Evolutionary conservation across 345 rosid genomes (phyloP), one percentile per base, ranked within the genome.

Genomic region (Cardamine chenopodiifolia): DNA sequence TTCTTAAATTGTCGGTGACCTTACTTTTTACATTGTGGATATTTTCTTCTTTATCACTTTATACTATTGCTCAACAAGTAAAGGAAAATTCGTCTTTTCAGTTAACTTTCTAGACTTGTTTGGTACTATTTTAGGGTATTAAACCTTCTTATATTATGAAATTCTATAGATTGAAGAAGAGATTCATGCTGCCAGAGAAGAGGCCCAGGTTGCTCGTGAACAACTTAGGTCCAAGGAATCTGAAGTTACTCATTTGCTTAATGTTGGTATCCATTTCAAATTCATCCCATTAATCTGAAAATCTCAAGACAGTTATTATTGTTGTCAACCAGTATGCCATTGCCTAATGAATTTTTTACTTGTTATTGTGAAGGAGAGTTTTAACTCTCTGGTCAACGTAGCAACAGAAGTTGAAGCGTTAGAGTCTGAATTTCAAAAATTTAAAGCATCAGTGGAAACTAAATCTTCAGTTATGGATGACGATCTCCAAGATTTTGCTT

Each of bases 171-270:
- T 86, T 22, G 79, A 70, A 49, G 78, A 86, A 75, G 93, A 89
- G 82, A 85, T 90, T 71, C 85, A 74, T 59, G 83, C 64, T 81
- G 92, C 92, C 61, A 61, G 70, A 70, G 88, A 85, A 71, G 90
- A 89, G 79, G 87, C 88, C 39, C 82, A 79, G 79, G 67, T 65
- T 64, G 89, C 88, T 78, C 70, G 47, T 63, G 88, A 85, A 79
- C 82, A 72, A 71, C 84, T 85, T 86, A 79, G 83, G 73, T 79
- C 81, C 39, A 32, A 56, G 72, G 86, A 79, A 66, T 78, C 71
- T 76, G 76, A 64, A 53, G 70, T 78, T 75, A 81, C 19, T 75
- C 73, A 83, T 74, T 87, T 89, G 78, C 60, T 79, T 67, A 69
- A 45, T 60, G 68, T 50, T 65, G 32, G 80, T 70, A 74, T 69